Percentiles rank a stretch among this genome's conserved stretches.
Conservation (phyloP, 176 grass and related monocot genomes). For the Lolium perenne region DNA sequence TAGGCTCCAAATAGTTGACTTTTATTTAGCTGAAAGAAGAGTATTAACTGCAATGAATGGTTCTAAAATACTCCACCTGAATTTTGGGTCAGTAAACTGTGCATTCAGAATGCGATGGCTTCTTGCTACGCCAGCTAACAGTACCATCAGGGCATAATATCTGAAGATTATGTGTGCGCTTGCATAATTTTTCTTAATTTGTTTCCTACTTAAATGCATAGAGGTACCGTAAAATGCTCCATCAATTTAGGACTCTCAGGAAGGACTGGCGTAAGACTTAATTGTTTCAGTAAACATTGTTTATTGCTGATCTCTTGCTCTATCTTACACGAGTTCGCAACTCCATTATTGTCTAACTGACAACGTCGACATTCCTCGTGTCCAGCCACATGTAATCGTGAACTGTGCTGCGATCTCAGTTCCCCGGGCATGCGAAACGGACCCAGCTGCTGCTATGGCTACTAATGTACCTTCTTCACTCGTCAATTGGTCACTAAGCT, state of each 20-base stretch:
- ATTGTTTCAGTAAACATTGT: not conserved
- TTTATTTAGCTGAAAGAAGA: not conserved
- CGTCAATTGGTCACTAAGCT: constrained; percentile 65
- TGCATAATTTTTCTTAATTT: not conserved
- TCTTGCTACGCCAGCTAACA: not conserved
- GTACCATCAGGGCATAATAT: not conserved
- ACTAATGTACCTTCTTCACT: constrained; percentile 79
- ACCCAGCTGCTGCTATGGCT: constrained; percentile 73
- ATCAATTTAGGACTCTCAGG: not conserved
- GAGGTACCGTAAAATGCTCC: not conserved
- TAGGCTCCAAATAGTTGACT: not conserved
- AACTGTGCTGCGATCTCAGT: constrained; percentile 90
- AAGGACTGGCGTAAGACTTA: not conserved
- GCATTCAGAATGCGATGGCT: not conserved
- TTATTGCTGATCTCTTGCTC: not conserved
- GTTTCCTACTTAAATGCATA: not conserved
- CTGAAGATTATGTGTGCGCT: not conserved
- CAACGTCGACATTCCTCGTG: not conserved
- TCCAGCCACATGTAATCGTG: constrained; percentile 82
- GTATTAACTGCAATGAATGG: not conserved
- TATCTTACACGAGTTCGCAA: not conserved
- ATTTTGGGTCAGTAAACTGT: too few species aligned
- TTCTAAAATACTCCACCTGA: not conserved
- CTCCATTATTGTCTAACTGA: not conserved
- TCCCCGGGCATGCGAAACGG: constrained; percentile 77